A percentile compares a stretch with the other conserved stretches of the same genome.
Evolutionary conservation across 78 protist genomes (phyloP).

Genomic region (Dictyostelium firmibasis): DNA sequence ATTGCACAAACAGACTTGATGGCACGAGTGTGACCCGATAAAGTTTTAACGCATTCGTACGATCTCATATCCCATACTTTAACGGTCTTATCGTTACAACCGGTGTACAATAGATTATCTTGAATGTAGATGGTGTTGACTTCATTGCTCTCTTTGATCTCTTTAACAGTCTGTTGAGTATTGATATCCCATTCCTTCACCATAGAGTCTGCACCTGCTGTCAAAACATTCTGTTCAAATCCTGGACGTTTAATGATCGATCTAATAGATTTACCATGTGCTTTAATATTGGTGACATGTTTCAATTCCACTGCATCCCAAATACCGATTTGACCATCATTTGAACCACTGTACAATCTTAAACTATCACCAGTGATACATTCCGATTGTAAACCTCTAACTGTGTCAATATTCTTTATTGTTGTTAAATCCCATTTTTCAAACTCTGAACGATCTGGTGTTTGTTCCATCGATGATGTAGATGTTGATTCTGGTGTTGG

Average conservation of each 20-base stretch:
- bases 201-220: conserved; percentile 67
- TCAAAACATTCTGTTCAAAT: background rate
- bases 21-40: conserved; percentile 72
- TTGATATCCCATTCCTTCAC: conserved; percentile 56
- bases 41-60: conserved; percentile 57
- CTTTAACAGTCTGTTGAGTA: conserved; percentile 32
- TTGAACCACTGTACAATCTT: conserved; percentile 36
- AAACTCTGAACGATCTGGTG: conserved; percentile 42
- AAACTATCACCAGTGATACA: conserved; percentile 44
- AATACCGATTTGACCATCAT: conserved; percentile 59
- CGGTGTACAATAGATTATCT: conserved; percentile 74
- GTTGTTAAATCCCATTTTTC: conserved; percentile 64
- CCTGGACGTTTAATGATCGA: background rate
- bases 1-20: conserved; percentile 60
- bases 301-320: conserved; percentile 52
- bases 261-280: conserved; percentile 55
- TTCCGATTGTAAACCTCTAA: conserved; percentile 67
- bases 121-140: conserved; percentile 58
- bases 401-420: conserved; percentile 28
- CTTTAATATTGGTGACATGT: conserved; percentile 40
- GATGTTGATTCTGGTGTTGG: conserved; percentile 35
- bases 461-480: background rate
- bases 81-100: conserved; percentile 82
- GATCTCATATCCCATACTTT: conserved; percentile 81
- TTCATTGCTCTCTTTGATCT: conserved; percentile 43